Evolutionary conservation across 2,329 filamentous ascomycete genomes (phyloP).

Genomic region (Diaporthe batatas): DNA sequence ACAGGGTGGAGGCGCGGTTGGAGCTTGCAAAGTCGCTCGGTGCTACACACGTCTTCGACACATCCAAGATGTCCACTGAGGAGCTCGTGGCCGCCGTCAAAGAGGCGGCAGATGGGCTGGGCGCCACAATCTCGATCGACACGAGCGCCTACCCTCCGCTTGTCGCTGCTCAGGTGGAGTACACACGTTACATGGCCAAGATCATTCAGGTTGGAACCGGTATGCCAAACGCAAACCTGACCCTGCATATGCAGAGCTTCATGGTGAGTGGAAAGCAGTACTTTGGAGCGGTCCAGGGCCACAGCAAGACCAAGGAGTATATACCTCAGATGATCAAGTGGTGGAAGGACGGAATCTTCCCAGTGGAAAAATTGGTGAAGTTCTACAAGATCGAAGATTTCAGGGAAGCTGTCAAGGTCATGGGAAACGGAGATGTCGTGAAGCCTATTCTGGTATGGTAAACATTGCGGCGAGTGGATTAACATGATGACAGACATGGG

Average conservation of each 20-base stretch:
- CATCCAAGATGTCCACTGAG: conserved; percentile 48
- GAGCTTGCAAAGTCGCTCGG: conserved; percentile 54
- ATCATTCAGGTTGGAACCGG: conserved; percentile 65
- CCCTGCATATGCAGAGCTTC: conserved; percentile 58
- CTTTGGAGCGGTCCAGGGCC: conserved; percentile 54
- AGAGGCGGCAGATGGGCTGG: conserved; percentile 60
- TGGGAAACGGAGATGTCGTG: conserved; percentile 43
- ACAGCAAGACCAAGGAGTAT: conserved; percentile 57
- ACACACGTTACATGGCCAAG: conserved; percentile 59
- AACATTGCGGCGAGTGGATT: no score
- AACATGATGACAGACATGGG: background rate
- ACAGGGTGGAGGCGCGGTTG: conserved; percentile 57
- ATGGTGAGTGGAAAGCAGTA: conserved; percentile 62
- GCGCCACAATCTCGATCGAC: conserved; percentile 62
- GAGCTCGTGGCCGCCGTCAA: conserved; percentile 63
- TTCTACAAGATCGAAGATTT: conserved; percentile 43
- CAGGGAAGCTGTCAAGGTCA: conserved; percentile 40
- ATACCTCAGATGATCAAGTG: conserved; percentile 44
- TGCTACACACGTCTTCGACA: conserved; percentile 55
- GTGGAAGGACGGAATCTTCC: conserved; percentile 44
- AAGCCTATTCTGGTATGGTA: conserved; percentile 45
- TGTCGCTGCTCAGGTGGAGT: conserved; percentile 57
- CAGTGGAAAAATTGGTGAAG: conserved; percentile 43
- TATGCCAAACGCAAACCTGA: conserved; percentile 57
- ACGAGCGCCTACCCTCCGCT: conserved; percentile 60